Evolutionary conservation across 169 alveolate genomes (phyloP).

Genomic region (Cryptosporidium meleagridis): DNA sequence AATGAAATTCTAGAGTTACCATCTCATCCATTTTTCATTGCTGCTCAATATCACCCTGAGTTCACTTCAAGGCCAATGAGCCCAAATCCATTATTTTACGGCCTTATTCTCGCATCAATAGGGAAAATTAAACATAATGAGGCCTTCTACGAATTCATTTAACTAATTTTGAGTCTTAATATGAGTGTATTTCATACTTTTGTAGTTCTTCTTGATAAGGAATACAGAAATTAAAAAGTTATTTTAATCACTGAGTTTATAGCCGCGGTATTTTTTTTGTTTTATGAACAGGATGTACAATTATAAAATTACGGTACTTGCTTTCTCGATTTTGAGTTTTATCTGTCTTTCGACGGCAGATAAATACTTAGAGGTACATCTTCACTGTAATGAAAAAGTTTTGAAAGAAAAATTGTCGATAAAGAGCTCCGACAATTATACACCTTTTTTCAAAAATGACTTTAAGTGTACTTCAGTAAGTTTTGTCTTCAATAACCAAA

Average conservation of each 20-base stretch:
- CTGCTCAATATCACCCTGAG: constrained; percentile 96
- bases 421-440: background rate
- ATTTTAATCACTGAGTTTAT: background rate
- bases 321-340: background rate
- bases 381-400: background rate
- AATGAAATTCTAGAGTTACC: constrained; percentile 90
- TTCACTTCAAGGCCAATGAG: constrained; percentile 89
- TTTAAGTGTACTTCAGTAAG: constrained; percentile 32
- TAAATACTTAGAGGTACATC: background rate
- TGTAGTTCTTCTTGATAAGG: background rate
- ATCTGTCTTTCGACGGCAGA: background rate
- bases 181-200: background rate
- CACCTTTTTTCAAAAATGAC: constrained; percentile 1
- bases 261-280: background rate
- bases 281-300: background rate
- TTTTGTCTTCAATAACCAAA: background rate
- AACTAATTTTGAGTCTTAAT: background rate
- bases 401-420: background rate
- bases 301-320: background rate
- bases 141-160: constrained; percentile 26
- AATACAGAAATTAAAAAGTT: background rate
- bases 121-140: constrained; percentile 75
- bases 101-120: constrained; percentile 86
- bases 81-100: constrained; percentile 90
- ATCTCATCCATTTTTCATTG: constrained; percentile 92